A percentile compares a stretch with the other conserved stretches of the same genome.
phyloP scores from a whole-genome alignment of 2,329 filamentous ascomycete species.

The Rachicladosporium sp. region DNA sequence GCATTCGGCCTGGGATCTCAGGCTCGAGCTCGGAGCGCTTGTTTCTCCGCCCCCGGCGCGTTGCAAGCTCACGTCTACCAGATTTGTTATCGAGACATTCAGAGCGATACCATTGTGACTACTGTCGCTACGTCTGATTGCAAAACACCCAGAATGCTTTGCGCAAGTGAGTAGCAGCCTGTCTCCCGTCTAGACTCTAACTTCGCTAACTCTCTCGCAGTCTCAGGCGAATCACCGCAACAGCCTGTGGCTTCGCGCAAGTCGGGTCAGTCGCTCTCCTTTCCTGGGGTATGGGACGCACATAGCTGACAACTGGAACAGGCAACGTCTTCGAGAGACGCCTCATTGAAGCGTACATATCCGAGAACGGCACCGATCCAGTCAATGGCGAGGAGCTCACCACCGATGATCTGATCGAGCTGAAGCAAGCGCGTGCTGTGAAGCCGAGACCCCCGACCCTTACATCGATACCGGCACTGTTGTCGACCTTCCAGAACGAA shows the following conservation, averaged over 20 bases:
- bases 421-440: conserved; percentile 73
- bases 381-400: conserved; percentile 76
- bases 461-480: conserved; percentile 88
- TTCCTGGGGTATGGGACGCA: conserved; percentile 18
- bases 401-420: conserved; percentile 71
- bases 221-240: conserved; percentile 93
- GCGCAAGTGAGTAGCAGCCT: conserved; percentile 24
- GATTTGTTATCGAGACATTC: no score
- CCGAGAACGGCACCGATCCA: conserved; percentile 85
- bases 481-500: conserved; percentile 93
- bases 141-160: conserved; percentile 20
- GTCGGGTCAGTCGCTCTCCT: conserved; percentile 51
- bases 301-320: conserved; percentile 28
- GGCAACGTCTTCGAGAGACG: conserved; percentile 90
- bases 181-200: background rate
- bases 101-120: no score
- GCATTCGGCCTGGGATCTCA: no score
- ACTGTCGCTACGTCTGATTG: background rate
- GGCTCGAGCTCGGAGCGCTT: no score
- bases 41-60: no score
- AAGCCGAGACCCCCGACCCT: conserved; percentile 83
- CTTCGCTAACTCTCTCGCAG: conserved; percentile 35
- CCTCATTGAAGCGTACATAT: conserved; percentile 87
- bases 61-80: no score
- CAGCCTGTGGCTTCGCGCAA: conserved; percentile 90